phyloP scores from a whole-genome alignment of 1,139 yeast genomes.

The Geotrichum candidum region DNA sequence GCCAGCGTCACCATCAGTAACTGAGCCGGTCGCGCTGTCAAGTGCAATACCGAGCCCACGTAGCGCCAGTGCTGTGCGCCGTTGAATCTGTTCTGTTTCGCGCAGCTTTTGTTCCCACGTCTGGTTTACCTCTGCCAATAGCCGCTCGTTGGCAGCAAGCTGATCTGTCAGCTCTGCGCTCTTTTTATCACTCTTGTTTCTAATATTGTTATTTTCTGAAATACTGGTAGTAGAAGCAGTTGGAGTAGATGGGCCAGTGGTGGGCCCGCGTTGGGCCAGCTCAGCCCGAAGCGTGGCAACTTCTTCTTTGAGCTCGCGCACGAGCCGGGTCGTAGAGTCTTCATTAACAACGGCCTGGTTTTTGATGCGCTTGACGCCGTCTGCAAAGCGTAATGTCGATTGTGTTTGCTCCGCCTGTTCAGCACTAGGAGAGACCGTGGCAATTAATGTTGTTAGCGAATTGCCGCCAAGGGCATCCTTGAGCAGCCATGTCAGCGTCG shows the following conservation, averaged over 20 bases:
- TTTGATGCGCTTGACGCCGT: constrained; percentile 21
- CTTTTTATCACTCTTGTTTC: constrained; percentile 11
- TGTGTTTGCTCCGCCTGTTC: constrained; percentile 49
- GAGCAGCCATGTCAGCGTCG: constrained; percentile 54
- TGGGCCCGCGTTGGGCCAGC: constrained; percentile 10
- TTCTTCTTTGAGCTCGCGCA: constrained; percentile 30
- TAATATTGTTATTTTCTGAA: background rate
- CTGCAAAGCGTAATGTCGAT: constrained; percentile 60
- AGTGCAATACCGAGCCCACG: constrained; percentile 29
- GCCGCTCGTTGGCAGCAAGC: constrained; percentile 26
- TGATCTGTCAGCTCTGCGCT: constrained; percentile 24
- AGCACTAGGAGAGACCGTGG: constrained; percentile 61
- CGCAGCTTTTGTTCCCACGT: constrained; percentile 31
- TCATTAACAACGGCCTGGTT: constrained; percentile 23
- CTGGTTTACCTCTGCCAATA: constrained; percentile 26
- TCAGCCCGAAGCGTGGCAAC: constrained; percentile 23
- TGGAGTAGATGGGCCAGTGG: background rate
- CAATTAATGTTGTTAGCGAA: constrained; percentile 61
- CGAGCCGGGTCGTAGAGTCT: constrained; percentile 27
- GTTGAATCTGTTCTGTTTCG: constrained; percentile 25
- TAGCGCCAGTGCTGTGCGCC: constrained; percentile 25
- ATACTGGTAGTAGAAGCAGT: background rate
- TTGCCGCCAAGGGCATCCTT: constrained; percentile 63
- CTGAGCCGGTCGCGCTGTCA: background rate
- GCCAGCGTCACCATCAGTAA: constrained; percentile 24